These are phyloP conservation scores for Microbotryum saponariae DNA, from an alignment of 1,284 basidiomycete species.

Conservation along the genomic window DNA sequence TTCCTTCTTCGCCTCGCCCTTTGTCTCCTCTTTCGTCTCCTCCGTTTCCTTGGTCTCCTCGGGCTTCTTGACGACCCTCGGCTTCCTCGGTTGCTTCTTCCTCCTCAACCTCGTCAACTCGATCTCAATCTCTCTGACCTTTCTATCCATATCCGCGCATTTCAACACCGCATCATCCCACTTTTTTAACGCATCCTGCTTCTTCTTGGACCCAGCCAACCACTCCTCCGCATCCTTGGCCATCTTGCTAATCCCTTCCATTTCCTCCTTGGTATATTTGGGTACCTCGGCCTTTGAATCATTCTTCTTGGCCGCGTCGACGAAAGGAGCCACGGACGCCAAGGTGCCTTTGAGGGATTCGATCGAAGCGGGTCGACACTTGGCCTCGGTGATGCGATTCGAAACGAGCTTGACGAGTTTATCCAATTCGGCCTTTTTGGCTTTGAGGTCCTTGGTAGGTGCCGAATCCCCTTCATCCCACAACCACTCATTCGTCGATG, in stretches of 20 bases:
- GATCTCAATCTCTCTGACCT: slow-evolving; percentile 67
- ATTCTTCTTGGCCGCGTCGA: slow-evolving; percentile 64
- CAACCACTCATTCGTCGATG: slow-evolving; percentile 72
- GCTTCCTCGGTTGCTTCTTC: slow-evolving; percentile 29
- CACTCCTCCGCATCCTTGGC: slow-evolving; percentile 70
- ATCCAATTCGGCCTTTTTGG: slow-evolving; percentile 74
- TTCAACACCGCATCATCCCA: slow-evolving; percentile 74
- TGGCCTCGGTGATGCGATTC: too few species aligned
- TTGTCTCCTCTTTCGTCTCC: neutral
- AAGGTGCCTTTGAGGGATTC: slow-evolving; percentile 60
- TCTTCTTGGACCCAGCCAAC: slow-evolving; percentile 68
- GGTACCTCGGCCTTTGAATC: slow-evolving; percentile 43
- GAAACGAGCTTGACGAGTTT: slow-evolving; percentile 58
- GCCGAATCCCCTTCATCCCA: slow-evolving; percentile 78
- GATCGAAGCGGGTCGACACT: slow-evolving; percentile 49
- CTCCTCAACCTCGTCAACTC: slow-evolving; percentile 45
- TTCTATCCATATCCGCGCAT: slow-evolving; percentile 69
- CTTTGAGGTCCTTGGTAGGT: slow-evolving; percentile 60
- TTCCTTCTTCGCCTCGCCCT: slow-evolving; percentile 19
- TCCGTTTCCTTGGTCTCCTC: neutral
- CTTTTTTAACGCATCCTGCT: slow-evolving; percentile 62
- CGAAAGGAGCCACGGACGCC: slow-evolving; percentile 58
- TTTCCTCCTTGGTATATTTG: slow-evolving; percentile 68
- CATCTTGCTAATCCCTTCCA: slow-evolving; percentile 61
- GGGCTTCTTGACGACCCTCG: slow-evolving; percentile 6